A percentile compares a stretch with the other conserved stretches of the same genome.
Evolutionary conservation across 2,329 filamentous ascomycete genomes (phyloP).

Genomic region (Nectriaceae sp.): DNA sequence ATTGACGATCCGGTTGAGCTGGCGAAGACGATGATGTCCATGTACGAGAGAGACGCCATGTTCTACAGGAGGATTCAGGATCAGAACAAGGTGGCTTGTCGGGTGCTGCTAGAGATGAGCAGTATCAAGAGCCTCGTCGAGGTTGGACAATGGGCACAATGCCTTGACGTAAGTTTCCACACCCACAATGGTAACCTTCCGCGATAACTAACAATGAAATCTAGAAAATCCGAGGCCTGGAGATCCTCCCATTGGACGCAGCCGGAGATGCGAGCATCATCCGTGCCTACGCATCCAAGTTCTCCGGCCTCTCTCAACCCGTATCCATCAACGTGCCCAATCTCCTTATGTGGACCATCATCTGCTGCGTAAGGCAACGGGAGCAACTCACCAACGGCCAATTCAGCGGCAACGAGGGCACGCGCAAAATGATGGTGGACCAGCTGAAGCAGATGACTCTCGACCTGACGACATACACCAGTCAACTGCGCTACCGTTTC

Average conservation of each 20-base stretch:
- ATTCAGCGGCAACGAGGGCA: slow-evolving; percentile 74
- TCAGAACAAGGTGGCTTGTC: slow-evolving; percentile 58
- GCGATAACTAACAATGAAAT: slow-evolving; percentile 17
- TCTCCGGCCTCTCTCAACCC: slow-evolving; percentile 74
- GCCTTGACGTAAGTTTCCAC: slow-evolving; percentile 56
- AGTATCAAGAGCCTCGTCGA: slow-evolving; percentile 60
- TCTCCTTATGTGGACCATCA: slow-evolving; percentile 90
- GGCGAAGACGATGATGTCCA: slow-evolving; percentile 61
- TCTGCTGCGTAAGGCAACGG: slow-evolving; percentile 79
- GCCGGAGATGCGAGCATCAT: slow-evolving; percentile 76
- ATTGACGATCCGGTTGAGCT: slow-evolving; percentile 63
- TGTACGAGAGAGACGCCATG: slow-evolving; percentile 64
- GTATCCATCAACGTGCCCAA: slow-evolving; percentile 89
- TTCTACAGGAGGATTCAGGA: slow-evolving; percentile 60
- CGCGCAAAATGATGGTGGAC: slow-evolving; percentile 64
- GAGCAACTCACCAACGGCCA: slow-evolving; percentile 68
- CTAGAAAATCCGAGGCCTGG: slow-evolving; percentile 71
- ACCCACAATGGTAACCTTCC: not conserved
- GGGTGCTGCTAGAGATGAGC: slow-evolving; percentile 61
- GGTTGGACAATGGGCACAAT: slow-evolving; percentile 56
- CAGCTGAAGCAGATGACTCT: slow-evolving; percentile 78
- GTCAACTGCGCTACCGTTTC: slow-evolving; percentile 87
- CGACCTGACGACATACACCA: slow-evolving; percentile 92
- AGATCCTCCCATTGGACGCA: slow-evolving; percentile 79
- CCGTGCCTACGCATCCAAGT: slow-evolving; percentile 77